Conservation (phyloP, 2,329 filamentous ascomycete species). For the Emmonsiellopsis sp. region DNA sequence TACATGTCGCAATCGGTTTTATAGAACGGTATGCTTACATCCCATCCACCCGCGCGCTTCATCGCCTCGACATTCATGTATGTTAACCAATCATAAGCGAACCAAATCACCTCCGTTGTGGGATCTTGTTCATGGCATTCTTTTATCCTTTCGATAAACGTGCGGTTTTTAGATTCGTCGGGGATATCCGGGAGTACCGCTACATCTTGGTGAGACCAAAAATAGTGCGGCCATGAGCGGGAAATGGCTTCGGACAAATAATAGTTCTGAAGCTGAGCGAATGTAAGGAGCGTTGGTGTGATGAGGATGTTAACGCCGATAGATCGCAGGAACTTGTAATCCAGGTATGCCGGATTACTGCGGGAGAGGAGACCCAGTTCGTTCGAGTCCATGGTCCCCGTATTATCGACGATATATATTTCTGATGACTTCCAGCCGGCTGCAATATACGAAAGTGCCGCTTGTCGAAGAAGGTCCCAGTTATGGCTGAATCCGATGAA, state of each 20-base stretch:
- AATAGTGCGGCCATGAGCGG: not conserved
- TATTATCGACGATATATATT: not conserved
- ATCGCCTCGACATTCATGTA: too few species aligned
- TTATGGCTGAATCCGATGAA: not conserved
- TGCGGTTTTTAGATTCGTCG: too few species aligned
- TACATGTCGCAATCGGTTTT: too few species aligned
- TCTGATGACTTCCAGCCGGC: not conserved
- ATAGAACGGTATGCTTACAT: too few species aligned
- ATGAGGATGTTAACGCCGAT: not conserved
- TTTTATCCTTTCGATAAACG: too few species aligned
- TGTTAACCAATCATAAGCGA: too few species aligned
- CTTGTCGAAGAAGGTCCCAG: not conserved
- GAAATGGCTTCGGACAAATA: not conserved
- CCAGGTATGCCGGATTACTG: not conserved
- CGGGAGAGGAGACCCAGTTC: not conserved
- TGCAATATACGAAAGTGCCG: not conserved
- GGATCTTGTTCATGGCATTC: too few species aligned
- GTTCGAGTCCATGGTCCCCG: not conserved
- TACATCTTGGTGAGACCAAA: not conserved
- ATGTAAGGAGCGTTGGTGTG: not conserved
- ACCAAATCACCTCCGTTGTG: too few species aligned
- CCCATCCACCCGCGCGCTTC: too few species aligned
- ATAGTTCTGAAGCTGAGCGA: not conserved
- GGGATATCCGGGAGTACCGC: not conserved
- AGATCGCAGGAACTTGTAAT: not conserved